Evolutionary conservation across 1,284 basidiomycete genomes (phyloP).

Genomic region (Ustilago shanxiensis): DNA sequence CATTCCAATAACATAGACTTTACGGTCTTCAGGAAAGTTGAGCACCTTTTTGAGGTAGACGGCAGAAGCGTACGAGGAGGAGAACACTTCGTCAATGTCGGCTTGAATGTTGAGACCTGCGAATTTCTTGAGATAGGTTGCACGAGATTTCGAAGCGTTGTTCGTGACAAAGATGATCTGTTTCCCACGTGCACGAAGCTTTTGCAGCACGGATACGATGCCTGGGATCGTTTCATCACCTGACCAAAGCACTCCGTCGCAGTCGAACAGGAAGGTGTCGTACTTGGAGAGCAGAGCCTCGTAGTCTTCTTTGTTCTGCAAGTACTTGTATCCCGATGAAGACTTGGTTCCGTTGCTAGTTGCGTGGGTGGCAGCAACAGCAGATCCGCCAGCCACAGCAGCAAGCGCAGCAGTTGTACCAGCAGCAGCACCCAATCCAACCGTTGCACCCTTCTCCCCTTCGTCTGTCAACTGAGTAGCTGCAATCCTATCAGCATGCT

Average conservation of each 20-base stretch:
- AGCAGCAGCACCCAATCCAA: slow-evolving; percentile 34
- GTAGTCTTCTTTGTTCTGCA: slow-evolving; percentile 47
- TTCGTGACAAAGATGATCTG: slow-evolving; percentile 94
- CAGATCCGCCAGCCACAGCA: slow-evolving; percentile 14
- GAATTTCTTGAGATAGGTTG: slow-evolving; percentile 89
- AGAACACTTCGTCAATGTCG: slow-evolving; percentile 87
- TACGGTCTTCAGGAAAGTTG: slow-evolving; percentile 88
- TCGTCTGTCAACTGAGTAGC: slow-evolving; percentile 26
- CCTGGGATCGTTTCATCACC: slow-evolving; percentile 75
- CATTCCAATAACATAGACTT: slow-evolving; percentile 96
- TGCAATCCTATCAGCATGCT: slow-evolving; percentile 40
- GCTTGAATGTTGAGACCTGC: slow-evolving; percentile 88
- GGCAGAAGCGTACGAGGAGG: slow-evolving; percentile 92
- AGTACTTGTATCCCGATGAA: slow-evolving; percentile 42
- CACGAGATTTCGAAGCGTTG: slow-evolving; percentile 94
- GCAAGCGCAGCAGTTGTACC: slow-evolving; percentile 26
- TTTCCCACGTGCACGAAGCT: slow-evolving; percentile 77
- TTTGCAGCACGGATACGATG: slow-evolving; percentile 70
- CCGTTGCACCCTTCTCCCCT: slow-evolving; percentile 9
- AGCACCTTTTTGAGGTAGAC: slow-evolving; percentile 91
- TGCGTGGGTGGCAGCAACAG: slow-evolving; percentile 6
- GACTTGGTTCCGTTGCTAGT: background rate
- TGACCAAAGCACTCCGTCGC: slow-evolving; percentile 87
- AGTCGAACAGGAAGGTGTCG: slow-evolving; percentile 76
- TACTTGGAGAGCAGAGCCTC: slow-evolving; percentile 56